phyloP scores from a whole-genome alignment of 139 green algal species.

The Penium margaritaceum region DNA sequence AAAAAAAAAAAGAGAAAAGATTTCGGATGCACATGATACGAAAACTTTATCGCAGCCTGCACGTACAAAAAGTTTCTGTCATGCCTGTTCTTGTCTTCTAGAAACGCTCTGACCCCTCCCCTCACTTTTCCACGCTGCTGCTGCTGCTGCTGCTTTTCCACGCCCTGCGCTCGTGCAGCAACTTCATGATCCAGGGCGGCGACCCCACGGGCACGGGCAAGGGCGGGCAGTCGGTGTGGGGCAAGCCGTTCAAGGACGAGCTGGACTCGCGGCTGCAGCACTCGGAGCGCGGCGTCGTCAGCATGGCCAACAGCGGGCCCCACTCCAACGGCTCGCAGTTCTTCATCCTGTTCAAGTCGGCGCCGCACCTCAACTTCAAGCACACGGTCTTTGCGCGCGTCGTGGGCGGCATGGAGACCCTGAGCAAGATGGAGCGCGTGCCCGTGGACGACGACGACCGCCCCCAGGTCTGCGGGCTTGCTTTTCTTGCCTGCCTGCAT shows the following conservation, averaged over 20 bases:
- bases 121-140: too few relatives aligned
- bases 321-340: constrained; percentile 53
- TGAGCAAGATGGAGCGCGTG: constrained; percentile 77
- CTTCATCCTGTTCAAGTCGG: constrained; percentile 73
- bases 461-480: constrained; percentile 45
- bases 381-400: constrained; percentile 50
- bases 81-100: too few relatives aligned
- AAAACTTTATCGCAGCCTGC: too few relatives aligned
- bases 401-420: constrained; percentile 25
- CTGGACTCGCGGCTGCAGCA: constrained; percentile 11
- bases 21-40: too few relatives aligned
- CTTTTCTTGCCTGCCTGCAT: not conserved
- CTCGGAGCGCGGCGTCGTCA: constrained; percentile 80
- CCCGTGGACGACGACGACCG: constrained; percentile 74
- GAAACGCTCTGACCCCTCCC: too few relatives aligned
- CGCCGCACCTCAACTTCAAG: constrained; percentile 73
- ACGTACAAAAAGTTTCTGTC: too few relatives aligned
- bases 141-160: too few relatives aligned
- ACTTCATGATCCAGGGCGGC: constrained; percentile 47
- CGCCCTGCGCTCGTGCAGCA: too few relatives aligned
- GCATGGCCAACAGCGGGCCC: constrained; percentile 47
- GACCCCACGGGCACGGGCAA: constrained; percentile 32
- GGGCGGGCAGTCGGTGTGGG: constrained; percentile 30
- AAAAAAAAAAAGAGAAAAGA: too few relatives aligned
- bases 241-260: constrained; percentile 24